Percentiles rank a stretch among this genome's conserved stretches.
These are phyloP conservation scores for Moniliophthora roreri DNA, from an alignment of 1,284 basidiomycete species.

Conservation along the genomic window DNA sequence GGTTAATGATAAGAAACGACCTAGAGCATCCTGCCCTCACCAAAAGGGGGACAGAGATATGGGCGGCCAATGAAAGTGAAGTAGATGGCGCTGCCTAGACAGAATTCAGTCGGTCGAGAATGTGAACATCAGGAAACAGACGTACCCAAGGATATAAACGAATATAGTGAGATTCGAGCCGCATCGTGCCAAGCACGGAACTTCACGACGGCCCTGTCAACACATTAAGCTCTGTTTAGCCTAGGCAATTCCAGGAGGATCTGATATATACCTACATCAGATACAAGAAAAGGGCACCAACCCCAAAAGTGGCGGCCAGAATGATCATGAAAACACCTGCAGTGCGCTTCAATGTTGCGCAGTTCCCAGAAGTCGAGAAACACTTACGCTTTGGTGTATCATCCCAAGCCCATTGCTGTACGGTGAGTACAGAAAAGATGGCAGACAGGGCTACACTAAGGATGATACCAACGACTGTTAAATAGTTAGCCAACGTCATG, in stretches of 20 bases:
- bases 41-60: conserved; percentile 41
- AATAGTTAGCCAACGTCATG: background rate
- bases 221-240: conserved; percentile 1
- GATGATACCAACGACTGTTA: conserved; percentile 39
- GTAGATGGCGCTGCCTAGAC: conserved; percentile 29
- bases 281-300: conserved; percentile 43
- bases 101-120: conserved; percentile 6
- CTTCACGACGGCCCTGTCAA: conserved; percentile 44
- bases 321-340: conserved; percentile 38
- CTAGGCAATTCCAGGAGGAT: background rate
- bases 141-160: conserved; percentile 39
- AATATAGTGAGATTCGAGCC: conserved; percentile 34
- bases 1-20: background rate
- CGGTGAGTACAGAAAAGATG: conserved; percentile 38
- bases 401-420: conserved; percentile 39
- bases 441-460: conserved; percentile 37
- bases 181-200: conserved; percentile 45
- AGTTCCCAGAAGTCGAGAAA: background rate
- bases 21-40: conserved; percentile 23
- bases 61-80: conserved; percentile 33
- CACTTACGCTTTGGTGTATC: conserved; percentile 36
- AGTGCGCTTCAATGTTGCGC: background rate
- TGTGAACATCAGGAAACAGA: background rate
- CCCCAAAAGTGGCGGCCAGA: conserved; percentile 33
- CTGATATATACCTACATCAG: conserved; percentile 38